Evolutionary conservation across 1,139 yeast species (phyloP).

Genomic region (Magnusiomyces paraingens): DNA sequence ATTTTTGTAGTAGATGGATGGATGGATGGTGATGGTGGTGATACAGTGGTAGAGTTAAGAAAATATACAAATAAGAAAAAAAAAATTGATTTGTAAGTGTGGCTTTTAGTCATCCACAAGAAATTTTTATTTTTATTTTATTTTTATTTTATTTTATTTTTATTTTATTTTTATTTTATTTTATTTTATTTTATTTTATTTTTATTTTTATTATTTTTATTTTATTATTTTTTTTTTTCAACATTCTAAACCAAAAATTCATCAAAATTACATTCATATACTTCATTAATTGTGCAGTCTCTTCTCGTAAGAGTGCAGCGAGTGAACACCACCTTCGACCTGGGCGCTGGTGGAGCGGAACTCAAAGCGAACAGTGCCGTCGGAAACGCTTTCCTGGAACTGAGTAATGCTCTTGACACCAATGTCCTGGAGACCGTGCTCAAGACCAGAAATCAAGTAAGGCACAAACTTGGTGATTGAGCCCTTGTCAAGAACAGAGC

Average conservation of each 20-base stretch:
- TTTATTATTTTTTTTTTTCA: neutral
- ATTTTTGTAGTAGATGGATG: neutral
- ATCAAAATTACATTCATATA: neutral
- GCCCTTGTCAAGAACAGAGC: constrained; percentile 95
- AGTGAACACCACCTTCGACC: constrained; percentile 97
- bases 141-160: no score
- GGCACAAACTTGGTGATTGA: constrained; percentile 91
- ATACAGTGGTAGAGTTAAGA: no score
- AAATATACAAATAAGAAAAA: no score
- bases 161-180: no score
- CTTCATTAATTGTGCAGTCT: constrained; percentile 68
- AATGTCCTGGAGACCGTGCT: constrained; percentile 98
- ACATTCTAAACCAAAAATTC: neutral
- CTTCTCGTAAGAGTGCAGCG: constrained; percentile 95
- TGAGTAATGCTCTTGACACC: constrained; percentile 67
- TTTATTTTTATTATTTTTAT: neutral
- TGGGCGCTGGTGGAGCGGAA: constrained; percentile 98
- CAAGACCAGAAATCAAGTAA: constrained; percentile 89
- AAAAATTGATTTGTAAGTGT: no score
- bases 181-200: no score
- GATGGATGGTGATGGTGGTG: no score
- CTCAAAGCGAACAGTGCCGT: constrained; percentile 83
- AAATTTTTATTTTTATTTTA: neutral
- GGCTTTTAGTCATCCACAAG: neutral
- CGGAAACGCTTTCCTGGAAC: constrained; percentile 58